phyloP scores from a whole-genome alignment of 2,329 filamentous ascomycete genomes.

The Aureobasidium namibiae region DNA sequence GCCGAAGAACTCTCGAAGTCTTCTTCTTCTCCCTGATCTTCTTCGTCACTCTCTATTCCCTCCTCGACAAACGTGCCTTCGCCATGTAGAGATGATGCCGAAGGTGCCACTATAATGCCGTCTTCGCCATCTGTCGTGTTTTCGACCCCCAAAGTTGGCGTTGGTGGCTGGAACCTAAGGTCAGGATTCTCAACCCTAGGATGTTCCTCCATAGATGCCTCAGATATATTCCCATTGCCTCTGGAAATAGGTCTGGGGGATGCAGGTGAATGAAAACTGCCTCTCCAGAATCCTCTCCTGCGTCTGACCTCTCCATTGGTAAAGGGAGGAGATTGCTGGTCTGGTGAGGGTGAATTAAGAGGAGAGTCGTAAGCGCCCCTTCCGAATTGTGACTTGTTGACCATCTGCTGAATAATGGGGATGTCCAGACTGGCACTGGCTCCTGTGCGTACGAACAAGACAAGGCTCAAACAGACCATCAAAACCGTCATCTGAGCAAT shows the following conservation, averaged over 20 bases:
- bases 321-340: conserved; percentile 24
- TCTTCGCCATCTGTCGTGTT: conserved; percentile 15
- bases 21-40: too few relatives aligned
- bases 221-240: conserved; percentile 18
- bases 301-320: conserved; percentile 14
- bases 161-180: conserved; percentile 28
- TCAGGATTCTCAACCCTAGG: conserved; percentile 23
- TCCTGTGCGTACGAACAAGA: conserved; percentile 57
- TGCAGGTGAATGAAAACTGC: conserved; percentile 19
- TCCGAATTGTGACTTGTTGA: conserved; percentile 26
- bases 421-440: conserved; percentile 29
- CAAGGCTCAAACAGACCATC: conserved; percentile 75
- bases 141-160: conserved; percentile 20
- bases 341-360: conserved; percentile 28
- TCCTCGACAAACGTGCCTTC: conserved; percentile 13
- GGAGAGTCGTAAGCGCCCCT: conserved; percentile 26
- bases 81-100: not conserved
- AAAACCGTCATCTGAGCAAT: conserved; percentile 85
- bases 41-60: conserved; percentile 14
- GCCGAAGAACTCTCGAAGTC: conserved; percentile 15
- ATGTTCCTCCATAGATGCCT: conserved; percentile 16
- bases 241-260: conserved; percentile 1
- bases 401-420: conserved; percentile 38
- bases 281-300: conserved; percentile 21
- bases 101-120: not conserved